These are phyloP conservation scores for Hypoxylon sp. DNA, from an alignment of 2,329 filamentous ascomycete species.

Conservation along the genomic window DNA sequence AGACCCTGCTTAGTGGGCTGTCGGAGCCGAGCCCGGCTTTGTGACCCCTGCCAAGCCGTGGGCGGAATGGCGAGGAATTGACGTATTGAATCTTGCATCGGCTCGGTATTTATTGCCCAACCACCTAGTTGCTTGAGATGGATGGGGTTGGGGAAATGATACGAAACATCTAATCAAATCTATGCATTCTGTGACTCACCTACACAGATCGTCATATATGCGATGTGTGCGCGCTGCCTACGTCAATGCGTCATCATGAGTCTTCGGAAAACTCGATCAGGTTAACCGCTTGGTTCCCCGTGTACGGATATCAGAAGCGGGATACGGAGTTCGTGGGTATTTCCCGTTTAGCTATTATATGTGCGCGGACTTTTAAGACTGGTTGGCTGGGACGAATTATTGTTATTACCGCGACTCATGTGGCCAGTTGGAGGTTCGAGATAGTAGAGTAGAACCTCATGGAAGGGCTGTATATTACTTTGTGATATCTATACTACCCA, in stretches of 20 bases:
- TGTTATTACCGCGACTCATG: not conserved
- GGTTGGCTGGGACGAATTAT: not conserved
- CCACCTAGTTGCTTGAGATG: not conserved
- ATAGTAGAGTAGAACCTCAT: not conserved
- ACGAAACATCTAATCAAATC: constrained; percentile 2
- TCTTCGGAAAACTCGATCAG: not conserved
- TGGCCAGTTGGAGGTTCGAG: not conserved
- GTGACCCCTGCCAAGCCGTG: not conserved
- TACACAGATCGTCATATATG: not conserved
- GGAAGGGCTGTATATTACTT: not conserved
- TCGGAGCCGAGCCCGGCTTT: constrained; percentile 41
- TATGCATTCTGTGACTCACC: constrained; percentile 6
- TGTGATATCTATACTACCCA: not conserved
- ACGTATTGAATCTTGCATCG: not conserved
- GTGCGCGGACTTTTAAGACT: not conserved
- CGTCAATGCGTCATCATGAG: constrained; percentile 7
- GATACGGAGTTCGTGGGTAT: not conserved
- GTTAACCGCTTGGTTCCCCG: constrained; percentile 1
- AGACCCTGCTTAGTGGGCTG: not conserved
- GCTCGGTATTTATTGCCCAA: not conserved
- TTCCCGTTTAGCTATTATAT: not conserved
- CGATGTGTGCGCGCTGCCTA: not conserved
- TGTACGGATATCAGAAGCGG: not conserved
- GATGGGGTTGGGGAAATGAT: not conserved
- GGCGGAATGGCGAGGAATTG: not conserved